Percentiles rank a stretch among this genome's conserved stretches.
Evolutionary conservation across 768 basidiomycete species (phyloP).

Genomic region (Amylocystis lapponica): DNA sequence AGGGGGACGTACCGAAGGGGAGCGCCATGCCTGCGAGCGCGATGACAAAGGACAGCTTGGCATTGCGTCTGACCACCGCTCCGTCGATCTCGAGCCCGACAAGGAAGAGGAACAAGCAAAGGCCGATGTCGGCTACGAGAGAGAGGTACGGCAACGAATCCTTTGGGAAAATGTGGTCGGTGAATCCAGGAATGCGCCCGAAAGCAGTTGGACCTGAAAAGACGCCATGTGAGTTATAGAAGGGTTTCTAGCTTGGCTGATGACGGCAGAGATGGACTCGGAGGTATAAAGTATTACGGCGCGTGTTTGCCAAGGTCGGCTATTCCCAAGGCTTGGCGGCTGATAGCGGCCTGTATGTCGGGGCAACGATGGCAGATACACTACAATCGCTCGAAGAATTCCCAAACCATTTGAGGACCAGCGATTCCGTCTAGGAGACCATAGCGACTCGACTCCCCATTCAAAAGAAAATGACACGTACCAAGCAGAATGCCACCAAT

Average conservation of each 20-base stretch:
- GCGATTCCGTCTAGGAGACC: too few relatives aligned
- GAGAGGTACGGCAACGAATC: conserved; percentile 71
- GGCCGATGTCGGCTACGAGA: conserved; percentile 84
- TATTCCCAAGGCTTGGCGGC: too few relatives aligned
- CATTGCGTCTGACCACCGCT: conserved; percentile 72
- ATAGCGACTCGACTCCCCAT: too few relatives aligned
- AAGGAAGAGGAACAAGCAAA: conserved; percentile 86
- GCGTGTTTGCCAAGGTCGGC: too few relatives aligned
- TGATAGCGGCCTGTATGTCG: too few relatives aligned
- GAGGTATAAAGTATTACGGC: too few relatives aligned
- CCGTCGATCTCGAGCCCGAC: conserved; percentile 91
- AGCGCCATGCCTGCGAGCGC: conserved; percentile 80
- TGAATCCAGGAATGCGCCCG: conserved; percentile 87
- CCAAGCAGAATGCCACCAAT: conserved; percentile 88
- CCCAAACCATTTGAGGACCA: too few relatives aligned
- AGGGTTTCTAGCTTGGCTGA: background rate
- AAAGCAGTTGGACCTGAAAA: conserved; percentile 46
- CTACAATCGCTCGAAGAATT: too few relatives aligned
- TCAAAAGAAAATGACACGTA: conserved; percentile 24
- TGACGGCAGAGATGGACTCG: too few relatives aligned
- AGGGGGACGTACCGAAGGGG: conserved; percentile 57
- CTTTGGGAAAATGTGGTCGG: conserved; percentile 74
- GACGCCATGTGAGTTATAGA: conserved; percentile 5
- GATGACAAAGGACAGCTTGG: conserved; percentile 58
- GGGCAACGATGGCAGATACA: too few relatives aligned